These are phyloP conservation scores for Solanum chilense DNA, from an alignment of 257 asterid genomes.

Conservation along the genomic window DNA sequence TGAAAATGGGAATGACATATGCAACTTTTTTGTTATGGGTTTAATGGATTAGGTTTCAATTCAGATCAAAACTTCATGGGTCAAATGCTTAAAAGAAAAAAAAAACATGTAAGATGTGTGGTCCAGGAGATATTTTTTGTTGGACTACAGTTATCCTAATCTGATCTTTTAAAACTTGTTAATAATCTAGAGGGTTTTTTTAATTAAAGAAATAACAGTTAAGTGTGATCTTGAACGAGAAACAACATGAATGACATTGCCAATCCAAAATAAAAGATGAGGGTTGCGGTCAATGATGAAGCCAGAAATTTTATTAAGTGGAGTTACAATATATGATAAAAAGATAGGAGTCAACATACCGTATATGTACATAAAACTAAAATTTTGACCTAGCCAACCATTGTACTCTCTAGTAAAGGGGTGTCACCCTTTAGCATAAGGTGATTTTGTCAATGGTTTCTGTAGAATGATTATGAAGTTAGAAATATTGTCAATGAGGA, in stretches of 20 bases:
- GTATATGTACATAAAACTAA: background rate
- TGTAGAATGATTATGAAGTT: background rate
- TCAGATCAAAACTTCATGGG: background rate
- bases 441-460: background rate
- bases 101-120: background rate
- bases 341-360: background rate
- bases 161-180: background rate
- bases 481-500: background rate
- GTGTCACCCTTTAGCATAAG: too few species aligned
- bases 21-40: background rate
- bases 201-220: too few species aligned
- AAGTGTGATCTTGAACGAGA: background rate
- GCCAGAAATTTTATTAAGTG: background rate
- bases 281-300: background rate
- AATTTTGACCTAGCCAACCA: background rate
- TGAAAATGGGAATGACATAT: slow-evolving; percentile 13
- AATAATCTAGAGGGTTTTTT: background rate
- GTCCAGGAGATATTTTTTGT: background rate
- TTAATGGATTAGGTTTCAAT: slow-evolving; percentile 13
- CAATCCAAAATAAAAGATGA: background rate
- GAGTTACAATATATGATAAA: background rate
- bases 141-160: background rate
- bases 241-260: background rate
- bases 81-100: background rate
- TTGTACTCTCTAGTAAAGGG: too few species aligned